Evolutionary conservation across 2,329 filamentous ascomycete species (phyloP).

Genomic region (Chrysoporthe puriensis): DNA sequence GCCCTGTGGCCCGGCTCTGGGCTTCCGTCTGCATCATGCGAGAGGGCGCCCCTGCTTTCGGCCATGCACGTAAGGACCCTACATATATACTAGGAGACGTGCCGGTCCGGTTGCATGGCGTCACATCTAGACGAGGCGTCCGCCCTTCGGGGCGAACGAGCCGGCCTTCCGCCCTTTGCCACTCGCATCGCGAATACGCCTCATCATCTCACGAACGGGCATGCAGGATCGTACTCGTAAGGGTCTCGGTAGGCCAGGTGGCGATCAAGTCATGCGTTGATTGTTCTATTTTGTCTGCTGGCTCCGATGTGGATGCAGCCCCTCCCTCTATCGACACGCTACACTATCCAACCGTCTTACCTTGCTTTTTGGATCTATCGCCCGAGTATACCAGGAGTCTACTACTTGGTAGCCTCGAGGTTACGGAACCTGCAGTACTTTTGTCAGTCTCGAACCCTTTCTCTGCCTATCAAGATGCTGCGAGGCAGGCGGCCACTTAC

Average conservation of each 20-base stretch:
- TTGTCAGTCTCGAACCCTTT: background rate
- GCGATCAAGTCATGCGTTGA: background rate
- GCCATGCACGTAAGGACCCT: too few relatives aligned
- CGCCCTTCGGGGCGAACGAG: background rate
- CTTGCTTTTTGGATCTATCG: background rate
- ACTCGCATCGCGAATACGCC: conserved; percentile 1
- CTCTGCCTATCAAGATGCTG: background rate
- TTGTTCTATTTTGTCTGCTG: background rate
- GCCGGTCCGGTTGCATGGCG: too few relatives aligned
- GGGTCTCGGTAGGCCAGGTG: background rate
- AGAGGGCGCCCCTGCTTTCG: too few relatives aligned
- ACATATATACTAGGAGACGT: background rate
- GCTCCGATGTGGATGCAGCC: background rate
- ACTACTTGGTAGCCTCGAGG: background rate
- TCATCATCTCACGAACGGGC: background rate
- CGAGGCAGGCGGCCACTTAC: conserved; percentile 45
- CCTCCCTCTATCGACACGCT: background rate
- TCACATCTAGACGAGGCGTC: too few relatives aligned
- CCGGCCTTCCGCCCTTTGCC: background rate
- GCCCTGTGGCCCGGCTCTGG: too few relatives aligned
- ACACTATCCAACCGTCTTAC: background rate
- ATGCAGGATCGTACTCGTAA: background rate
- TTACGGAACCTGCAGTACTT: conserved; percentile 5
- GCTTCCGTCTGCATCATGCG: too few relatives aligned
- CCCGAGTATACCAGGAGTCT: background rate